phyloP scores from a whole-genome alignment of 2,329 filamentous ascomycete genomes.

The Exserohilum rostratum region DNA sequence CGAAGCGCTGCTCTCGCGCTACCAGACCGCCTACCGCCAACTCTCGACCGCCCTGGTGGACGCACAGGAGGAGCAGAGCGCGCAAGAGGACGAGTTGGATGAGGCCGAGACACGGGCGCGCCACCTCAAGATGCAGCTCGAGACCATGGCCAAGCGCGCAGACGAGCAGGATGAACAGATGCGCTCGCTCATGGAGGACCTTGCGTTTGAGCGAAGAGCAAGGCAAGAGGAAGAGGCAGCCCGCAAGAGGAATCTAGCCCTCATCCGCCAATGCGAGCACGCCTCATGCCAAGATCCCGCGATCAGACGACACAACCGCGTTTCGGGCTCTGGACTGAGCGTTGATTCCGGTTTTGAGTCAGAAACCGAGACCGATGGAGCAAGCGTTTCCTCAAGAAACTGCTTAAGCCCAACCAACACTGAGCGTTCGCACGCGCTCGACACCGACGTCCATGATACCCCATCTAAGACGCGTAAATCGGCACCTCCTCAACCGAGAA shows the following conservation, averaged over 20 bases:
- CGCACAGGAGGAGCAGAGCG: slow-evolving; percentile 60
- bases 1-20: slow-evolving; percentile 59
- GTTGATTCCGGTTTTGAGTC: slow-evolving; percentile 66
- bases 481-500: slow-evolving; percentile 32
- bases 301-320: slow-evolving; percentile 38
- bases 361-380: slow-evolving; percentile 59
- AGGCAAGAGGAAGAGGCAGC: slow-evolving; percentile 45
- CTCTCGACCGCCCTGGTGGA: slow-evolving; percentile 53
- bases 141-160: slow-evolving; percentile 63
- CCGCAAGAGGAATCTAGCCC: slow-evolving; percentile 38
- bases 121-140: slow-evolving; percentile 65
- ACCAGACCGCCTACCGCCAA: slow-evolving; percentile 63
- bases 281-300: slow-evolving; percentile 22
- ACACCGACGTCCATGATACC: slow-evolving; percentile 39
- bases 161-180: slow-evolving; percentile 64
- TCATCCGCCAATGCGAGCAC: slow-evolving; percentile 34
- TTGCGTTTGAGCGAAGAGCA: slow-evolving; percentile 41
- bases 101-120: slow-evolving; percentile 63
- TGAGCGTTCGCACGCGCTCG: slow-evolving; percentile 43
- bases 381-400: slow-evolving; percentile 49
- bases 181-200: slow-evolving; percentile 42
- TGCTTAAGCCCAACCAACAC: slow-evolving; percentile 47
- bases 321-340: slow-evolving; percentile 45
- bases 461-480: slow-evolving; percentile 42
- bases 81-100: slow-evolving; percentile 66